phyloP scores from a whole-genome alignment of 306 rosid genomes.

The Citrullus amarus region DNA sequence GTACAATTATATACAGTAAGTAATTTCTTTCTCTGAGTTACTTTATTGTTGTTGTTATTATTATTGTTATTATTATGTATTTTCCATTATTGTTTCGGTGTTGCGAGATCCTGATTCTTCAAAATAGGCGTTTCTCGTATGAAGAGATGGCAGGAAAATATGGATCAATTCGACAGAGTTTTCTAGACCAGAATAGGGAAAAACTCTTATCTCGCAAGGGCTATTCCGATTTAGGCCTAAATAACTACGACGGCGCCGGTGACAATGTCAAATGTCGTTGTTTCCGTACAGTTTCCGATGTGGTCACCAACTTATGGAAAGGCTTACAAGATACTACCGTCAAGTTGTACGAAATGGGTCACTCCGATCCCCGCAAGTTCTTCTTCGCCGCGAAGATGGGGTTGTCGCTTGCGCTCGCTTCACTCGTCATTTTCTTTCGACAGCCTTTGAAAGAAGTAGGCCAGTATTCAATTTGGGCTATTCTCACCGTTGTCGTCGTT shows the following conservation, averaged over 20 bases:
- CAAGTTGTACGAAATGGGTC: slow-evolving; percentile 47
- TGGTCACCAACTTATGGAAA: slow-evolving; percentile 12
- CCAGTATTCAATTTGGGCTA: slow-evolving; percentile 74
- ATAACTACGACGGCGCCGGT: slow-evolving; percentile 4
- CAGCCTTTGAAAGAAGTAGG: slow-evolving; percentile 41
- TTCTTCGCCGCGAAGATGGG: slow-evolving; percentile 81
- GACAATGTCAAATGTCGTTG: slow-evolving; percentile 9
- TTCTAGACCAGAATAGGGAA: slow-evolving; percentile 46
- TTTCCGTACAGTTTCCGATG: slow-evolving; percentile 33
- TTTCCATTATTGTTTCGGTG: neutral
- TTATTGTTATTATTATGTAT: too few relatives aligned
- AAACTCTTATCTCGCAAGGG: slow-evolving; percentile 31
- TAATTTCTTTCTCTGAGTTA: neutral
- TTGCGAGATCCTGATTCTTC: neutral
- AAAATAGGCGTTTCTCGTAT: neutral
- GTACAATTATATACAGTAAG: neutral
- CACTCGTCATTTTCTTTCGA: slow-evolving; percentile 57
- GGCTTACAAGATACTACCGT: neutral
- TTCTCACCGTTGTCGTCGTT: slow-evolving; percentile 85
- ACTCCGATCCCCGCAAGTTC: slow-evolving; percentile 70
- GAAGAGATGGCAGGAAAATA: slow-evolving; percentile 20
- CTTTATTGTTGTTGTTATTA: too few relatives aligned
- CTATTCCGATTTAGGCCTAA: slow-evolving; percentile 22
- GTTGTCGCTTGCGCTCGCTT: slow-evolving; percentile 50
- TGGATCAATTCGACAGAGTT: slow-evolving; percentile 49